phyloP scores from a whole-genome alignment of 768 basidiomycete species.

The Cyclocybe aegerita region DNA sequence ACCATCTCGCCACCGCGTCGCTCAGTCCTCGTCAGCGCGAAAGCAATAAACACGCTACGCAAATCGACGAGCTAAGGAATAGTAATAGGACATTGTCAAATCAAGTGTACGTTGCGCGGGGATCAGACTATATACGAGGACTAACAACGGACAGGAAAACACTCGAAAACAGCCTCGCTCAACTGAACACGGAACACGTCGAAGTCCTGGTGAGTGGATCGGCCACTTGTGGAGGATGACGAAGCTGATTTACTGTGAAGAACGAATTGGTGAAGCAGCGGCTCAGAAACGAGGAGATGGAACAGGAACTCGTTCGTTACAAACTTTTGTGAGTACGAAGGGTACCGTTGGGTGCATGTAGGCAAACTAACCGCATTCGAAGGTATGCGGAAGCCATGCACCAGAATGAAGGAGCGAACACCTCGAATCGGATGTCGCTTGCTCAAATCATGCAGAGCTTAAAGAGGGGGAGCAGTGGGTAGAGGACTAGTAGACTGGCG shows the following conservation, averaged over 20 bases:
- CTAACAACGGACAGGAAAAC: conserved; percentile 53
- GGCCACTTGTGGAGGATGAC: background rate
- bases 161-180: conserved; percentile 76
- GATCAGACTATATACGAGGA: background rate
- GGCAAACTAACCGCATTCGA: background rate
- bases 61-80: conserved; percentile 81
- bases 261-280: conserved; percentile 90
- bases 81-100: conserved; percentile 72
- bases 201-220: conserved; percentile 54
- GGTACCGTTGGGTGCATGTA: no score
- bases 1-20: background rate
- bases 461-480: conserved; percentile 34
- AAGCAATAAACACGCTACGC: conserved; percentile 79
- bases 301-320: conserved; percentile 91
- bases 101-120: conserved; percentile 68
- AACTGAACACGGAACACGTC: conserved; percentile 83
- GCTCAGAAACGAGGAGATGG: conserved; percentile 88
- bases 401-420: conserved; percentile 68
- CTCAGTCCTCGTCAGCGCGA: conserved; percentile 39
- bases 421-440: conserved; percentile 61
- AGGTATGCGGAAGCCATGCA: conserved; percentile 79
- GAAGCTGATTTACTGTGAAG: conserved; percentile 32
- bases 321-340: conserved; percentile 72
- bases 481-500: background rate
- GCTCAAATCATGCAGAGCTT: conserved; percentile 40